Percentiles rank a stretch among this genome's conserved stretches.
phyloP scores from a whole-genome alignment of 345 rosid genomes.

The Moricandia moricandioides region DNA sequence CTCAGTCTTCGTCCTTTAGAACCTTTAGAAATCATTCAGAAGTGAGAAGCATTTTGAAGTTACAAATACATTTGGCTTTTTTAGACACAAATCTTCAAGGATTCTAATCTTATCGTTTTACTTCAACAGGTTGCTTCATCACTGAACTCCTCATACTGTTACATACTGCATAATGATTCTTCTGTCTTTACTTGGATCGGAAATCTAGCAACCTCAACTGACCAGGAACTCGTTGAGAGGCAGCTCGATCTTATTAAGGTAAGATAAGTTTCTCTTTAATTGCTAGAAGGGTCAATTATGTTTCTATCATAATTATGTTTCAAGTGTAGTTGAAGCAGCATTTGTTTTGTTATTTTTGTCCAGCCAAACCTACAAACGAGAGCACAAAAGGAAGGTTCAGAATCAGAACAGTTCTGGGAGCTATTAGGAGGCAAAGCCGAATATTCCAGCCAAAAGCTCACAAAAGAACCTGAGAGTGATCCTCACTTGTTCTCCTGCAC shows the following conservation, averaged over 20 bases:
- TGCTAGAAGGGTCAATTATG: neutral
- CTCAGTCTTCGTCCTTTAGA: too few species aligned
- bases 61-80: neutral
- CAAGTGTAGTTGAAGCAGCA: neutral
- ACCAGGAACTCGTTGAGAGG: constrained; percentile 84
- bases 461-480: constrained; percentile 73
- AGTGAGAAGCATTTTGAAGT: neutral
- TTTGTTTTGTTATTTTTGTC: constrained; percentile 28
- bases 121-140: constrained; percentile 80
- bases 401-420: constrained; percentile 93
- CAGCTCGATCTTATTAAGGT: constrained; percentile 96
- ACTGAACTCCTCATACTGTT: constrained; percentile 87
- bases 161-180: constrained; percentile 80
- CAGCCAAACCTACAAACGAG: constrained; percentile 86
- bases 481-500: constrained; percentile 87
- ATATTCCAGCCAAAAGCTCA: constrained; percentile 70
- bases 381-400: constrained; percentile 95
- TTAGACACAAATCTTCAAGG: neutral
- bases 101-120: neutral
- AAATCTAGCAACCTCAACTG: constrained; percentile 62
- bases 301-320: neutral
- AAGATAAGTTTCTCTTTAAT: constrained; percentile 8
- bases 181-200: constrained; percentile 88
- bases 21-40: constrained; percentile 14
- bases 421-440: constrained; percentile 84